phyloP scores from a whole-genome alignment of 208 protist genomes.

The Acanthamoeba royreba region DNA sequence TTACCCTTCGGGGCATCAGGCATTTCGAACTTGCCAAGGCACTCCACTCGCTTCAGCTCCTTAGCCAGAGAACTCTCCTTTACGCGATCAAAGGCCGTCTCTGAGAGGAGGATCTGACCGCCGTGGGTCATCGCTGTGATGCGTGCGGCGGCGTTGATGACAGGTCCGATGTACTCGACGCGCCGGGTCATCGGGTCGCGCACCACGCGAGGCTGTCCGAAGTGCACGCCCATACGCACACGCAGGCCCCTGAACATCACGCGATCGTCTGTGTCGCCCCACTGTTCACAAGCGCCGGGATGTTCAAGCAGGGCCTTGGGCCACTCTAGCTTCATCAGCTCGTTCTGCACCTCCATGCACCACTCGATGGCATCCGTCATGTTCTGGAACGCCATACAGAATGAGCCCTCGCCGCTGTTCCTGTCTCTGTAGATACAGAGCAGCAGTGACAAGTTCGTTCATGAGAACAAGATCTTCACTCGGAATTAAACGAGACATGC shows the following conservation, averaged over 20 bases:
- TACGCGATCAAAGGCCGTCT: background rate
- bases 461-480: background rate
- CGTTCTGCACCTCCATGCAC: constrained; percentile 10
- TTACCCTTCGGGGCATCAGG: background rate
- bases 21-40: background rate
- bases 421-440: background rate
- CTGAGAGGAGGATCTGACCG: background rate
- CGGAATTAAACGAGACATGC: background rate
- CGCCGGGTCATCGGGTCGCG: background rate
- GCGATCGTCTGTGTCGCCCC: background rate
- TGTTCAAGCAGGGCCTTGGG: constrained; percentile 1
- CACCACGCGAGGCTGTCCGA: background rate
- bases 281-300: background rate
- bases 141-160: background rate
- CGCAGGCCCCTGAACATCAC: constrained; percentile 64
- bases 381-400: constrained; percentile 37
- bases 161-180: background rate
- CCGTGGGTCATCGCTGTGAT: background rate
- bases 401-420: constrained; percentile 31
- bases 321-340: background rate
- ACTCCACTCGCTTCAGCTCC: background rate
- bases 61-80: background rate
- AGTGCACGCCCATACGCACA: constrained; percentile 75
- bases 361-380: background rate
- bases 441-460: background rate